Evolutionary conservation across 164 flowering plant genomes (phyloP), one percentile per base, ranked within the genome.

Genomic region (Aristolochia californica): DNA sequence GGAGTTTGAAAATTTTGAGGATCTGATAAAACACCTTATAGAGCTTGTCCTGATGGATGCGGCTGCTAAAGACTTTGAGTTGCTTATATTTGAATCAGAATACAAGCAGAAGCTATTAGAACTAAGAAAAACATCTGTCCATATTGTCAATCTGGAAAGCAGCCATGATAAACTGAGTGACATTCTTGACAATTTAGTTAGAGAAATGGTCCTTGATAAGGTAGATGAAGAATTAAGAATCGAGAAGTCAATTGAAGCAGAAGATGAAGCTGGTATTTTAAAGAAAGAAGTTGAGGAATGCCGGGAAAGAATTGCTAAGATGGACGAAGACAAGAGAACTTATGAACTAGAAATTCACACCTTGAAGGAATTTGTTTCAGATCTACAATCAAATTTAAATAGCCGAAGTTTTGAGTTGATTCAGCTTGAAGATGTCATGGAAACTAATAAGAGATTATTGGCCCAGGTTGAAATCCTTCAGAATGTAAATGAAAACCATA

Each of bases 1-100:
- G 51, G 56, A 23, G 47, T 49, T 50, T 64, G 45, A 44, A 22
- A 11, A 26, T 28, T 27, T 38, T 40, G 44, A 75, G 45, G 81
- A 83, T 10, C 58, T 61, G 28, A 45, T 77, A 17, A 62, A 65
- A 47, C 60, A 71, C 66, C 73, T 72, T 68, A 63, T 70, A 43
- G 93, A 86, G 40, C 13, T 54, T 56, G 61, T 77, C n/a, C 24
- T 72, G 58, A 40, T 66, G 1, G 68, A 80, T 8, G 61, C 73
- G 48, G 65, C 59, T 48, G 65, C 78, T 25, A 89, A 79, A 74
- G 90, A 85, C 26, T 40, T 87, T 66, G 85, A 85, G 62, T 69
- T 71, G 38, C 60, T 80, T 48, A 52, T 83, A 55, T 59, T 85
- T 65, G 72, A 74, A 58, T 76, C 80, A 56, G 76, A 74, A 68